Percentiles rank a stretch among this genome's conserved stretches.
These are phyloP conservation scores for Blastobotrys muscicola DNA, from an alignment of 805 yeast genomes.

Conservation along the genomic window DNA sequence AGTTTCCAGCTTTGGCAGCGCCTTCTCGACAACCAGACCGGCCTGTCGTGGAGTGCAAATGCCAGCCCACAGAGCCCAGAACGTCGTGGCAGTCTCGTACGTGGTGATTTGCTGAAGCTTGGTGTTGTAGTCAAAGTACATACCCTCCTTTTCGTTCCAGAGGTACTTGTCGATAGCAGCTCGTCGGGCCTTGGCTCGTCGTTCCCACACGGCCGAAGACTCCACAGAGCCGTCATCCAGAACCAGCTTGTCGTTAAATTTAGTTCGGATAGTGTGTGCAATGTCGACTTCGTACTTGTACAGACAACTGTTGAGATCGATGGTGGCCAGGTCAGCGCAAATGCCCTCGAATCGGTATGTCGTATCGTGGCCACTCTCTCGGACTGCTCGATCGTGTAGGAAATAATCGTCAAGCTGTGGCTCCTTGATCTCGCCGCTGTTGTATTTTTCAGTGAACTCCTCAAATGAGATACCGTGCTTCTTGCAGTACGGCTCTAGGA, in stretches of 20 bases:
- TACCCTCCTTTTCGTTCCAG: constrained; percentile 75
- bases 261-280: constrained; percentile 47
- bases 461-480: constrained; percentile 50
- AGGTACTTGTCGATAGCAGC: constrained; percentile 51
- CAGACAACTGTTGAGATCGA: constrained; percentile 75
- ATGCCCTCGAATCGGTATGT: constrained; percentile 81
- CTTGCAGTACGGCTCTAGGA: constrained; percentile 57
- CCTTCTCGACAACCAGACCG: constrained; percentile 40
- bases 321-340: constrained; percentile 83
- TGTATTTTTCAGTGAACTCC: constrained; percentile 62
- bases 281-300: constrained; percentile 89
- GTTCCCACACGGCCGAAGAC: constrained; percentile 49
- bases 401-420: constrained; percentile 84
- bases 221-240: constrained; percentile 34
- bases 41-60: constrained; percentile 65
- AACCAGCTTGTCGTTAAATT: constrained; percentile 42
- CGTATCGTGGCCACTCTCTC: constrained; percentile 97
- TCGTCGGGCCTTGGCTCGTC: constrained; percentile 47
- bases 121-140: constrained; percentile 79
- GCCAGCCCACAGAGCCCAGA: constrained; percentile 90
- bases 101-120: constrained; percentile 43
- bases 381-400: constrained; percentile 84
- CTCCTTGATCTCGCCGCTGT: constrained; percentile 53
- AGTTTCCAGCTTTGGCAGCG: constrained; percentile 66
- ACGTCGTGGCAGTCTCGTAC: constrained; percentile 80